A percentile compares a stretch with the other conserved stretches of the same genome.
These are phyloP conservation scores for Coniophora puteana DNA, from an alignment of 1,284 basidiomycete species.

Conservation along the genomic window DNA sequence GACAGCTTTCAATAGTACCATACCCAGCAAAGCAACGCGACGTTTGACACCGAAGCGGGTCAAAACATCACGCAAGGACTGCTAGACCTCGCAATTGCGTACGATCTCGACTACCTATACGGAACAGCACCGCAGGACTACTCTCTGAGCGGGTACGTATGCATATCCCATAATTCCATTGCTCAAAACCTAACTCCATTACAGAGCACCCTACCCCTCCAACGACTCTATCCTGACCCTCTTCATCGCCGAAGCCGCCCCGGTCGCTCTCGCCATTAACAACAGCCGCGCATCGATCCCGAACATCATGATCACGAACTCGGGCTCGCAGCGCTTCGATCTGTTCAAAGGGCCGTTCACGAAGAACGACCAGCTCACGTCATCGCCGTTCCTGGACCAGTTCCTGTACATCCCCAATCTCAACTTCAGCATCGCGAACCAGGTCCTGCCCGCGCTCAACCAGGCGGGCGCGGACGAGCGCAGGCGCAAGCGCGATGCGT, in stretches of 20 bases:
- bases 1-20: slow-evolving; percentile 47
- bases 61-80: slow-evolving; percentile 52
- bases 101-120: slow-evolving; percentile 51
- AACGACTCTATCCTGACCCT: slow-evolving; percentile 60
- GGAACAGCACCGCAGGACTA: slow-evolving; percentile 76
- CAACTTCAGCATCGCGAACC: slow-evolving; percentile 41
- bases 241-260: slow-evolving; percentile 55
- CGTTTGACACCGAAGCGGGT: slow-evolving; percentile 58
- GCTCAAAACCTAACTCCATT: not conserved
- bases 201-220: slow-evolving; percentile 61
- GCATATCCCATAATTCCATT: not conserved
- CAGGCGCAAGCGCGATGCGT: slow-evolving; percentile 28
- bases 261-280: slow-evolving; percentile 55
- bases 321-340: slow-evolving; percentile 75
- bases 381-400: slow-evolving; percentile 58
- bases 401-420: slow-evolving; percentile 61
- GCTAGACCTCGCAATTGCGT: slow-evolving; percentile 44
- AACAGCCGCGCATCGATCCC: slow-evolving; percentile 56
- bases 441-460: slow-evolving; percentile 55
- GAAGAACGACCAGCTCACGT: slow-evolving; percentile 75
- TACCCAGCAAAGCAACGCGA: slow-evolving; percentile 34
- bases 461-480: slow-evolving; percentile 36
- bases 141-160: slow-evolving; percentile 49
- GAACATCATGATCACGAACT: slow-evolving; percentile 71
- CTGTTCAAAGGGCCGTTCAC: slow-evolving; percentile 69